Base-by-base conservation (phyloP, 2,329 filamentous ascomycete species). In the Pezicula carpinea region DNA sequence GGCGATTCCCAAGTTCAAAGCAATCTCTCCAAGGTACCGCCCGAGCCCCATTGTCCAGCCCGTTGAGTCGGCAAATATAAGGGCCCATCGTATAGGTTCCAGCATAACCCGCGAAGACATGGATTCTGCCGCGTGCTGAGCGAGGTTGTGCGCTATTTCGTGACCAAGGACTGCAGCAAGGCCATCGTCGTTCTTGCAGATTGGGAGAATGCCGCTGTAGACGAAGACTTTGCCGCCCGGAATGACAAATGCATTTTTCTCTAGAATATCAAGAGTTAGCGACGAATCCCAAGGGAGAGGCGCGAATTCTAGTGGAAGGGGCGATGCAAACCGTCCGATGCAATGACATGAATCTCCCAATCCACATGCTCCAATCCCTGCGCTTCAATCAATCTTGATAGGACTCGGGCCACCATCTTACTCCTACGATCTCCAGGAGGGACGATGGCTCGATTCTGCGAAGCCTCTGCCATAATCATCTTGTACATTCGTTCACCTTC, bases 141-240 rank as follows among this genome's bases (percentile, higher is more conserved):
- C 84, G 14, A 87, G 74, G 52, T 84, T 86, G 62, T 92, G 87
- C 15, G 86, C 85, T 51, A 91, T 87, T 69, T 91, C 87, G 65
- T 91, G 87, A 13, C 85, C 85, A 13, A 92, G 71, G 3, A 92
- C 85, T 1, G 87, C 80, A 4, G 87, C 87, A 21, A 92, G 71
- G 3, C 81, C 83, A 60, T 85, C 78, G 47, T 89, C 85, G 57
- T 72, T 81, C 44, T 73, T 62, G 49, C 83, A 85, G 18, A 89
- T 69, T n/a, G 76, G 74, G 45, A 91, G 65, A 26, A 92, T 81
- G 32, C 87, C 87, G 53, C 80, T 84, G 60, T 82, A 85, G 2
- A 92, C 86, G 61, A 91, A 91, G 1, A 92, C 86, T 58, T 90
- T 89, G 19, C 87, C 86, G 4, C 82, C 86, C 0, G 87, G 87